Evolutionary conservation across 2,329 filamentous ascomycete genomes (phyloP).

Genomic region (Penicillium sp.): DNA sequence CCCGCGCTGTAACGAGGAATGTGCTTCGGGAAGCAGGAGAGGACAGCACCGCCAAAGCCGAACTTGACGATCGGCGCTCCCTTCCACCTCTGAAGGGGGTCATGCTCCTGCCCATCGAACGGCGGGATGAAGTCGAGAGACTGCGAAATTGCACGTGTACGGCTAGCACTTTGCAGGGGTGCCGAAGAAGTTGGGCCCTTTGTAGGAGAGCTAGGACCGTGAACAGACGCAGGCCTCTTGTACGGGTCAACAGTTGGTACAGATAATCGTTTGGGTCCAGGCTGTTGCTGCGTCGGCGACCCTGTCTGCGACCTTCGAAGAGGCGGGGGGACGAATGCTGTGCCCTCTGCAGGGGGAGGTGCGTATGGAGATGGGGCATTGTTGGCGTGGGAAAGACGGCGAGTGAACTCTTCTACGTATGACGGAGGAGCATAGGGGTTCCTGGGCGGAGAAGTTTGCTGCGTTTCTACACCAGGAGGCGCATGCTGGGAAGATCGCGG

Average conservation of each 20-base stretch:
- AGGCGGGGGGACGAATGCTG: conserved; percentile 37
- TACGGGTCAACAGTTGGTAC: conserved; percentile 51
- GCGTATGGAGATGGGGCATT: conserved; percentile 23
- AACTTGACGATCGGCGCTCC: conserved; percentile 85
- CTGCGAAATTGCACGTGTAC: conserved; percentile 51
- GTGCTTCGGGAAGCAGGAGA: conserved; percentile 87
- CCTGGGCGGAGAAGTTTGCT: conserved; percentile 33
- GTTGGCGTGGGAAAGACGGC: conserved; percentile 32
- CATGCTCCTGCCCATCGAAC: conserved; percentile 62
- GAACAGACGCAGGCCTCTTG: conserved; percentile 60
- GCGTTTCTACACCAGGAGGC: conserved; percentile 19
- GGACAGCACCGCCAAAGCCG: conserved; percentile 81
- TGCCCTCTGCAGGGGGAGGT: conserved; percentile 29
- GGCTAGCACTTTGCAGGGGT: conserved; percentile 37
- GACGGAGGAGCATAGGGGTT: conserved; percentile 39
- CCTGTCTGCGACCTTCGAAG: conserved; percentile 61
- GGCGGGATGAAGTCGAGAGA: conserved; percentile 62
- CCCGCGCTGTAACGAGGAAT: conserved; percentile 83
- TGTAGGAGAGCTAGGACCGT: conserved; percentile 50
- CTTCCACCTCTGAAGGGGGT: conserved; percentile 87
- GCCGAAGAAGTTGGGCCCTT: conserved; percentile 43
- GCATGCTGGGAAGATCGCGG: neutral
- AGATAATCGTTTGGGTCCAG: conserved; percentile 49
- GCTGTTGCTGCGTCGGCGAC: conserved; percentile 61
- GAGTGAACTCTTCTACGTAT: conserved; percentile 39